These are phyloP conservation scores for Sanchytrium tribonematis DNA, from an alignment of 371 early-diverging fungal species.

Conservation along the genomic window DNA sequence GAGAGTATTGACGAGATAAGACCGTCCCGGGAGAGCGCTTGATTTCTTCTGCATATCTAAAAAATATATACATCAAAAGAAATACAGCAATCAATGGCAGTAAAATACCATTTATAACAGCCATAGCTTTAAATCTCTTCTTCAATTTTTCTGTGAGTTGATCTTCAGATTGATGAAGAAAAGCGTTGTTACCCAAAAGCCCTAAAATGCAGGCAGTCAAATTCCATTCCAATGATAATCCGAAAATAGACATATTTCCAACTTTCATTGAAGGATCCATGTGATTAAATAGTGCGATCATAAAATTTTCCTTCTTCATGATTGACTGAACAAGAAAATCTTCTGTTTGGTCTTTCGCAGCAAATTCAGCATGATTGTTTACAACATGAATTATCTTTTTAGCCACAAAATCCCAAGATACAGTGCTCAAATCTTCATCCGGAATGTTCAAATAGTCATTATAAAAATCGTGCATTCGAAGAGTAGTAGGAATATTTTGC, in stretches of 20 bases:
- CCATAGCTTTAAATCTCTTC: constrained; percentile 59
- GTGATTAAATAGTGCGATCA: constrained; percentile 78
- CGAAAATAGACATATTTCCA: too few species aligned
- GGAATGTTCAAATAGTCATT: constrained; percentile 43
- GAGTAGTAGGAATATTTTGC: constrained; percentile 34
- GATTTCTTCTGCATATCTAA: constrained; percentile 73
- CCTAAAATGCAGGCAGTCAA: too few species aligned
- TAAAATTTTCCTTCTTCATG: constrained; percentile 83
- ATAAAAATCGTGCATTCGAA: constrained; percentile 59
- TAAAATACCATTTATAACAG: constrained; percentile 42
- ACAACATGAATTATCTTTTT: constrained; percentile 31
- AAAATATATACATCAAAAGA: constrained; percentile 51
- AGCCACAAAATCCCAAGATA: constrained; percentile 44
- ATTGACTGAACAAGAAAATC: too few species aligned
- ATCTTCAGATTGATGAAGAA: background rate
- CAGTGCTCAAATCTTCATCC: constrained; percentile 46
- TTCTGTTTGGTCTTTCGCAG: too few species aligned
- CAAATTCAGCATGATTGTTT: too few species aligned
- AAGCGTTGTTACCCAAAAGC: background rate
- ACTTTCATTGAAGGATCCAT: too few species aligned
- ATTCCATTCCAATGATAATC: too few species aligned
- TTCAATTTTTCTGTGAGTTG: constrained; percentile 23
- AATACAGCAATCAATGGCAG: constrained; percentile 63
- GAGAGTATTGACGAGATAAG: constrained; percentile 48
- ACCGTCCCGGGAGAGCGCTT: constrained; percentile 58